These are phyloP conservation scores for Blastobotrys americana DNA, from an alignment of 805 yeast genomes.

Conservation along the genomic window DNA sequence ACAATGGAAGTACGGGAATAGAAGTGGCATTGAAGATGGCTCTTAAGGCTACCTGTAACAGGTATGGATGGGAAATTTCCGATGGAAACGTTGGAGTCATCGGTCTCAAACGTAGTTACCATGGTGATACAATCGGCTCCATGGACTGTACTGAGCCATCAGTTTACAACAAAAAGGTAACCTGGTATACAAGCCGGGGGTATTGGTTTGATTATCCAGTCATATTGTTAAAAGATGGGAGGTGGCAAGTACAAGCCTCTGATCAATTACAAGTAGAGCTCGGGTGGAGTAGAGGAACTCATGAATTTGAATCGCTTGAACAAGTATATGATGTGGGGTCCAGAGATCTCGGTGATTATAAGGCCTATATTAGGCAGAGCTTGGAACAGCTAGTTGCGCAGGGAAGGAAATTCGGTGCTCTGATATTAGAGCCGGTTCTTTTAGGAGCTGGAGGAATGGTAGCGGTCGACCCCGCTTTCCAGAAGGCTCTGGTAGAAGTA, in stretches of 20 bases:
- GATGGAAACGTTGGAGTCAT: slow-evolving; percentile 14
- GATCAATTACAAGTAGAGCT: no score
- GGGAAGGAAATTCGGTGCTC: slow-evolving; percentile 23
- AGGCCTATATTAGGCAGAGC: slow-evolving; percentile 12
- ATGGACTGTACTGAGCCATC: slow-evolving; percentile 24
- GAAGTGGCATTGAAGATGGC: slow-evolving; percentile 27
- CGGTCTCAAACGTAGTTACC: slow-evolving; percentile 23
- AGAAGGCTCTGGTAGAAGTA: slow-evolving; percentile 18
- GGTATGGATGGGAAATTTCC: slow-evolving; percentile 15
- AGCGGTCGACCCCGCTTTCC: slow-evolving; percentile 21
- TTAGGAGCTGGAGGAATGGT: slow-evolving; percentile 27
- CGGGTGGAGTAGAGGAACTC: slow-evolving; percentile 7
- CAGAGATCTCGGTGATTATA: slow-evolving; percentile 10
- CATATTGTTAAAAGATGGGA: slow-evolving; percentile 17
- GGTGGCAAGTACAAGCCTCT: slow-evolving; percentile 18
- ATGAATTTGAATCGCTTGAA: slow-evolving; percentile 12
- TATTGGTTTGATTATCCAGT: slow-evolving; percentile 24
- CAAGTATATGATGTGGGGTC: slow-evolving; percentile 13
- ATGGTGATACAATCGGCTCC: slow-evolving; percentile 25
- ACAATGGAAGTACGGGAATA: slow-evolving; percentile 25
- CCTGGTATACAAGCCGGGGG: slow-evolving; percentile 23
- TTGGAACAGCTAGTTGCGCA: slow-evolving; percentile 7
- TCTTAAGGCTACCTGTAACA: slow-evolving; percentile 16
- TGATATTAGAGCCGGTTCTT: slow-evolving; percentile 22
- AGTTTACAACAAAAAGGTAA: slow-evolving; percentile 20